Conservation (phyloP, 2,329 filamentous ascomycete genomes). For the Aspergillus intermedius region DNA sequence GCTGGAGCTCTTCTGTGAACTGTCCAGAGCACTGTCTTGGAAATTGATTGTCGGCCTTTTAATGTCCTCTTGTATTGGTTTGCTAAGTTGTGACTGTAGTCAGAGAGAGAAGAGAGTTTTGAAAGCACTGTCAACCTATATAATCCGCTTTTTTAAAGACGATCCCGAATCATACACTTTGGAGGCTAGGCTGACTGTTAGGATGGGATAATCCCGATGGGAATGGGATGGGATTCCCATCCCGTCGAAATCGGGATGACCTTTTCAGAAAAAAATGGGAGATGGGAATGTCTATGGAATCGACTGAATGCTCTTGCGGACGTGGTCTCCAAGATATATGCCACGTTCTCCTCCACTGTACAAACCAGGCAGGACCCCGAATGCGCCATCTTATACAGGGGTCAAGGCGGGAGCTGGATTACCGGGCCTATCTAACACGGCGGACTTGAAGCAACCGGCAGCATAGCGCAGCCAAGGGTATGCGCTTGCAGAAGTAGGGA, state of each 20-base stretch:
- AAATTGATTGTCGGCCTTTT: neutral
- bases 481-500: neutral
- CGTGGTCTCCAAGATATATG: neutral
- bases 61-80: slow-evolving; percentile 6
- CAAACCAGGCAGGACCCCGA: neutral
- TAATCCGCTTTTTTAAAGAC: too few species aligned
- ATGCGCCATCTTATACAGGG: neutral
- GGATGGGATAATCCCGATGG: too few species aligned
- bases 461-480: neutral
- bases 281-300: too few species aligned
- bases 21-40: neutral
- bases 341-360: neutral
- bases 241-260: too few species aligned
- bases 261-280: too few species aligned
- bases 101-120: too few species aligned
- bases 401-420: neutral
- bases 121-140: too few species aligned
- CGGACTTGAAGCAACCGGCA: neutral
- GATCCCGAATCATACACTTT: too few species aligned
- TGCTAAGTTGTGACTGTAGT: too few species aligned
- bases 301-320: neutral
- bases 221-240: too few species aligned
- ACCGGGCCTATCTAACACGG: neutral
- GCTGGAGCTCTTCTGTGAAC: neutral
- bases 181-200: too few species aligned